Evolutionary conservation across 2,329 filamentous ascomycete species (phyloP), one percentile per base, ranked within the genome.

Genomic region (Fusarium sacchari): DNA sequence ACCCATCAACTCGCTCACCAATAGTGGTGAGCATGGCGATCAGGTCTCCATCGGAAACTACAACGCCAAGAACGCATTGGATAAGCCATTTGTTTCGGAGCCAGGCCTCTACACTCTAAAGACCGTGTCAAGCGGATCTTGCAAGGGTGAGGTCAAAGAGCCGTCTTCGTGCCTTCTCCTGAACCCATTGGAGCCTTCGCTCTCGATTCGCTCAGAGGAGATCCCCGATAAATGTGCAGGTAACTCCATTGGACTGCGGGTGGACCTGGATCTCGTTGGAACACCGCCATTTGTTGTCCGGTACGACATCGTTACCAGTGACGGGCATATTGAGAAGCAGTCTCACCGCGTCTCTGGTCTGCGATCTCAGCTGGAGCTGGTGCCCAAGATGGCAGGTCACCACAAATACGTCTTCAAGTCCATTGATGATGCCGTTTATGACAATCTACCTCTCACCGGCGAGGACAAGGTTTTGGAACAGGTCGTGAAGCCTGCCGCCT

Each of bases 181-280:
- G 74, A 99, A 98, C 74, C 96, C 96, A 10, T 92, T 96, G 1
- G 92, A 97, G 82, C 96, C 96, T 15, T 90, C 92, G 62, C 82
- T 99, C 65, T 86, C 89, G 9, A 85, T 99, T 56, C 88, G 88
- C 37, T 88, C 91, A 12, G 93, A 97, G 76, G 92, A 95, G 71
- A 95, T 99, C 47, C 93, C 94, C 59, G 96, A 99, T 82, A 97
- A 97, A 80, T 99, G 96, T 81, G 96, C 95, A 40, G 95, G 95
- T 53, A 97, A 95, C 79, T 94, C 96, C 1, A 94, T 99, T 70
- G 96, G 96, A 44, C 88, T 99, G 61, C 90, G 93, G 17, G 94
- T 99, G 46, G 93, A 96, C 78, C 85, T 99, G 56, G 95, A 98
- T 80, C 87, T 99, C 43, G 93, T 96, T 34, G 96, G 96, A 69